phyloP scores from a whole-genome alignment of 257 asterid species.

The Marsdenia floribunda region DNA sequence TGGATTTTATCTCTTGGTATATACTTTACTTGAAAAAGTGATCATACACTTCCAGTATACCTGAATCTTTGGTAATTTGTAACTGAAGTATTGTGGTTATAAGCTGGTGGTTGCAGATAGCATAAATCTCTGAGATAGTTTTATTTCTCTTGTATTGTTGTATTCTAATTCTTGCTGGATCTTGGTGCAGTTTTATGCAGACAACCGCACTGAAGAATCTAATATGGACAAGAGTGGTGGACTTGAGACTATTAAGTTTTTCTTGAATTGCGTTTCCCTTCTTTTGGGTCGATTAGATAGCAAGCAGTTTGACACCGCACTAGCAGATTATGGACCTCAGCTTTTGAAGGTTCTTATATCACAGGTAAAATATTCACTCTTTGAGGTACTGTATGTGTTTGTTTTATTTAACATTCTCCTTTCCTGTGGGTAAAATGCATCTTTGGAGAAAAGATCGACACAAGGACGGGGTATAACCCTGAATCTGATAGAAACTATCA shows the following conservation, averaged over 20 bases:
- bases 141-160: background rate
- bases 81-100: background rate
- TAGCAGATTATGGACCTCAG: conserved; percentile 65
- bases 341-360: conserved; percentile 60
- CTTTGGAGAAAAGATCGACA: background rate
- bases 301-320: conserved; percentile 51
- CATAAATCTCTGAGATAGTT: conserved; percentile 2
- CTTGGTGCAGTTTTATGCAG: conserved; percentile 63
- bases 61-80: background rate
- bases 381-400: conserved; percentile 12
- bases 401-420: background rate
- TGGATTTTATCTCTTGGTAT: background rate
- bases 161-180: conserved; percentile 22
- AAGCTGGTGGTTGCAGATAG: background rate
- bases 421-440: background rate
- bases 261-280: conserved; percentile 78
- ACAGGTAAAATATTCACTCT: conserved; percentile 50
- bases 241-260: conserved; percentile 61
- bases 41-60: background rate
- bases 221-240: conserved; percentile 43
- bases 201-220: conserved; percentile 51
- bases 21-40: background rate
- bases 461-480: background rate
- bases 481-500: background rate
- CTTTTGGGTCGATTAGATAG: conserved; percentile 63